Evolutionary conservation across 345 rosid species (phyloP).

Genomic region (Erodium maritimum): DNA sequence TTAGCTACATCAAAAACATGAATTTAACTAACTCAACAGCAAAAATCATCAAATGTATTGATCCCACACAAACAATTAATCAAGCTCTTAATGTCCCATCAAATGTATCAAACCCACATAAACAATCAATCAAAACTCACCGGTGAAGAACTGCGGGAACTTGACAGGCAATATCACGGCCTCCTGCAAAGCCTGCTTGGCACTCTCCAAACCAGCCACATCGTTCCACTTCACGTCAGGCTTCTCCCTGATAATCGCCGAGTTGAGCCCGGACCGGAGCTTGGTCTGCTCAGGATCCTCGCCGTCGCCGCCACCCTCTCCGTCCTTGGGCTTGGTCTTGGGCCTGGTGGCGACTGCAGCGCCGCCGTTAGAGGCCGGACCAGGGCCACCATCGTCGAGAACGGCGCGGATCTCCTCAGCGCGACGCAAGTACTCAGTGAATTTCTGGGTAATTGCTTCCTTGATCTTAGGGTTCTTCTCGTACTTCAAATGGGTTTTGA

Average conservation of each 20-base stretch:
- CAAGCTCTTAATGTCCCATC: too few species aligned
- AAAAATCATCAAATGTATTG: too few species aligned
- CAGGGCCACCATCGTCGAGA: conserved; percentile 73
- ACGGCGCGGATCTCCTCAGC: conserved; percentile 94
- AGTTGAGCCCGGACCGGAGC: conserved; percentile 67
- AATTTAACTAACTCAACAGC: too few species aligned
- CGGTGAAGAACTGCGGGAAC: conserved; percentile 90
- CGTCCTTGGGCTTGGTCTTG: conserved; percentile 60
- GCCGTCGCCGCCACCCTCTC: too few species aligned
- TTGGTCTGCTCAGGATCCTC: conserved; percentile 73
- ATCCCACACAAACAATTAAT: too few species aligned
- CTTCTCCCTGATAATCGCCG: conserved; percentile 78
- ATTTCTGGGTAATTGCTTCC: conserved; percentile 71
- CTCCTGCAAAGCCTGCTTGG: conserved; percentile 83
- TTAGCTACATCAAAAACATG: too few species aligned
- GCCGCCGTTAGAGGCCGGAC: conserved; percentile 56
- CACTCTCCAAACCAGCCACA: conserved; percentile 92
- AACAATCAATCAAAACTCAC: conserved; percentile 21
- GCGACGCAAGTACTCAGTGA: conserved; percentile 83
- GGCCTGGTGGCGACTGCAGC: conserved; percentile 74
- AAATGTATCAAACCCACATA: too few species aligned
- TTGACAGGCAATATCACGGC: conserved; percentile 92
- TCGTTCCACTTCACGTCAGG: conserved; percentile 84
- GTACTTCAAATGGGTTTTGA: too few species aligned
- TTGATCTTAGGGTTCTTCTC: too few species aligned